These are phyloP conservation scores for Raphanus sativus DNA, from an alignment of 345 rosid species.

Conservation along the genomic window DNA sequence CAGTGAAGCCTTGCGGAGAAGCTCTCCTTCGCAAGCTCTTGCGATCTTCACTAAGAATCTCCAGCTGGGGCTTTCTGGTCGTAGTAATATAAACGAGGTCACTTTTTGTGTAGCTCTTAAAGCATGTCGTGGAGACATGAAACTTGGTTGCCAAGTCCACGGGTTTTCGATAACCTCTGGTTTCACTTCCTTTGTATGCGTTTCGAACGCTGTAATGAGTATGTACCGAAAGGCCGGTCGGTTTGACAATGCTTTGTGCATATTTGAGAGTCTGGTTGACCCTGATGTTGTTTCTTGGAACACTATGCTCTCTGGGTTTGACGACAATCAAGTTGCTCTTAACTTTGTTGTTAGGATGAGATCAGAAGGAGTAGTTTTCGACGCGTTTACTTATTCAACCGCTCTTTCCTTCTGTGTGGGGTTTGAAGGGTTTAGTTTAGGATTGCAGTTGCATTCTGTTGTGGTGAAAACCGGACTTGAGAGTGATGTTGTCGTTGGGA, in stretches of 20 bases:
- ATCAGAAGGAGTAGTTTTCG: constrained; percentile 49
- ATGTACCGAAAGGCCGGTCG: constrained; percentile 63
- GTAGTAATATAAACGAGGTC: constrained; percentile 48
- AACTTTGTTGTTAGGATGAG: constrained; percentile 59
- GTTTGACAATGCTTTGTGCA: constrained; percentile 49
- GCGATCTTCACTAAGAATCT: constrained; percentile 45
- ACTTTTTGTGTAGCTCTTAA: constrained; percentile 66
- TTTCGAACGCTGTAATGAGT: constrained; percentile 70
- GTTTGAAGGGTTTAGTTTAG: constrained; percentile 57
- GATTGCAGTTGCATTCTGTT: constrained; percentile 66
- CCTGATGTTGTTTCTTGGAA: constrained; percentile 92
- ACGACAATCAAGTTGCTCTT: constrained; percentile 50
- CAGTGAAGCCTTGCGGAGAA: constrained; percentile 42
- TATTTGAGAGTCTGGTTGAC: constrained; percentile 59
- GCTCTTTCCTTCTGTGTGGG: constrained; percentile 61
- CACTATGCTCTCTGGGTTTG: constrained; percentile 79
- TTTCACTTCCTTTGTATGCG: constrained; percentile 50
- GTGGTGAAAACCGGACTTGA: constrained; percentile 54
- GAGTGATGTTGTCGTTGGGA: constrained; percentile 67
- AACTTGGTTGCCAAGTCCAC: constrained; percentile 65
- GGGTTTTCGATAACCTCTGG: constrained; percentile 66
- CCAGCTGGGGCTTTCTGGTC: constrained; percentile 29
- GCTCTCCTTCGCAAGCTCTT: constrained; percentile 44
- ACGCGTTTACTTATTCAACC: constrained; percentile 59
- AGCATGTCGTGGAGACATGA: constrained; percentile 57